Conservation (phyloP, 495 filamentous ascomycete genomes). For the Pyronema domesticum region DNA sequence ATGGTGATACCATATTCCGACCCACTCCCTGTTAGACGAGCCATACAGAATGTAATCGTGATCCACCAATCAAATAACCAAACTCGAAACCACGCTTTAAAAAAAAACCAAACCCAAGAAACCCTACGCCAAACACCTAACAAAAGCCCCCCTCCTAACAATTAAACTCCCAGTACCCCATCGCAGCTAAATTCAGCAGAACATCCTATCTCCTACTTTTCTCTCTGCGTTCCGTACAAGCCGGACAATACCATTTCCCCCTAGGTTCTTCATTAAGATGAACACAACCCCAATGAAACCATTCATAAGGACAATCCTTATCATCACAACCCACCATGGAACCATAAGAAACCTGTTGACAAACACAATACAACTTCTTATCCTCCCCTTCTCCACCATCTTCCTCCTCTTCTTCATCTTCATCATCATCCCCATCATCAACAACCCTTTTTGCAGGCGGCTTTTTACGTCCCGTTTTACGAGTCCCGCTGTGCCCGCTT, state of each 20-base stretch:
- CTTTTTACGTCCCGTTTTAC: constrained; percentile 14
- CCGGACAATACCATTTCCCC: constrained; percentile 83
- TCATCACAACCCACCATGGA: constrained; percentile 99
- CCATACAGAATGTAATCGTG: too few relatives aligned
- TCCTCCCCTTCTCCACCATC: constrained; percentile 79
- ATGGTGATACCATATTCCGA: too few relatives aligned
- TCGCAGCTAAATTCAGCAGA: background rate
- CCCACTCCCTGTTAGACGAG: too few relatives aligned
- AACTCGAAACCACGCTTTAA: background rate
- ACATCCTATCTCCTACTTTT: constrained; percentile 15
- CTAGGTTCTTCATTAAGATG: constrained; percentile 73
- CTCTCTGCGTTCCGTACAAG: constrained; percentile 49
- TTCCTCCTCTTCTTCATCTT: constrained; percentile 48
- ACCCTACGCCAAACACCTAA: background rate
- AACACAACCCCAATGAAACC: constrained; percentile 97
- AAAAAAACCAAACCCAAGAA: background rate
- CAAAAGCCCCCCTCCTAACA: background rate
- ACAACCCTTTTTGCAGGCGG: constrained; percentile 20
- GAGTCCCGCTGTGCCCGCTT: constrained; percentile 2
- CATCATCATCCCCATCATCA: constrained; percentile 27
- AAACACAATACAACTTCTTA: constrained; percentile 78
- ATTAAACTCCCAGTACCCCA: background rate
- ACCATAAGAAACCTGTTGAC: constrained; percentile 80
- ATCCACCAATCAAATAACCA: too few relatives aligned
- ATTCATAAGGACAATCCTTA: constrained; percentile 76